These are phyloP conservation scores for Hemisphaericaspora subhashii DNA, from an alignment of 1,139 yeast genomes.

Conservation along the genomic window DNA sequence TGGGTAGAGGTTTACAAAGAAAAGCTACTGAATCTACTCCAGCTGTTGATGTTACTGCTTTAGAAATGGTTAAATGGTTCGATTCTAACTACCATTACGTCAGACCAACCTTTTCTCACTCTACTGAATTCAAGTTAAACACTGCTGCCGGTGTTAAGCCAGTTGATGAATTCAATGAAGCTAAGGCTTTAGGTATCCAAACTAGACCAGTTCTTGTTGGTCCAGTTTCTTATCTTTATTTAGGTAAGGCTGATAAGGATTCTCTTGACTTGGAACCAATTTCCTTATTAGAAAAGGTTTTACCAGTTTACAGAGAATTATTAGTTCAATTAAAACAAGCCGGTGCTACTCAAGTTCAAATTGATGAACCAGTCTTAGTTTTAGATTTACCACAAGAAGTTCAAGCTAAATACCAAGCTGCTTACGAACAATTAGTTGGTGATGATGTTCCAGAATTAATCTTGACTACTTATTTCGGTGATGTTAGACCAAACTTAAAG, in stretches of 20 bases:
- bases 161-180: conserved; percentile 96
- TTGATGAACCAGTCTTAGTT: conserved; percentile 96
- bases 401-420: conserved; percentile 82
- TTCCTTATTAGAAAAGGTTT: conserved; percentile 78
- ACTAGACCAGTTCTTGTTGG: conserved; percentile 97
- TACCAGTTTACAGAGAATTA: conserved; percentile 91
- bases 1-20: conserved; percentile 99
- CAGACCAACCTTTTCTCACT: conserved; percentile 97
- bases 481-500: conserved; percentile 91
- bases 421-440: conserved; percentile 70
- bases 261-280: conserved; percentile 94
- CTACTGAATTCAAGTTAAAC: conserved; percentile 93
- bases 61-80: conserved; percentile 99
- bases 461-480: conserved; percentile 95
- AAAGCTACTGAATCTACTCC: conserved; percentile 83
- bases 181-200: conserved; percentile 91
- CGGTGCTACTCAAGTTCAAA: conserved; percentile 94
- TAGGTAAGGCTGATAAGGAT: conserved; percentile 99
- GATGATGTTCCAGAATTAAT: conserved; percentile 75
- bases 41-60: conserved; percentile 97
- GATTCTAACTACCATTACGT: conserved; percentile 99
- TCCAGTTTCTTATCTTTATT: conserved; percentile 90
- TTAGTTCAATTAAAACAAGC: conserved; percentile 85
- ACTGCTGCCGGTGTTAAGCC: conserved; percentile 78
- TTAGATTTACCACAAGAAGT: conserved; percentile 86